Conservation (phyloP, 2,329 filamentous ascomycete genomes). For the Nannizzia gypsea region DNA sequence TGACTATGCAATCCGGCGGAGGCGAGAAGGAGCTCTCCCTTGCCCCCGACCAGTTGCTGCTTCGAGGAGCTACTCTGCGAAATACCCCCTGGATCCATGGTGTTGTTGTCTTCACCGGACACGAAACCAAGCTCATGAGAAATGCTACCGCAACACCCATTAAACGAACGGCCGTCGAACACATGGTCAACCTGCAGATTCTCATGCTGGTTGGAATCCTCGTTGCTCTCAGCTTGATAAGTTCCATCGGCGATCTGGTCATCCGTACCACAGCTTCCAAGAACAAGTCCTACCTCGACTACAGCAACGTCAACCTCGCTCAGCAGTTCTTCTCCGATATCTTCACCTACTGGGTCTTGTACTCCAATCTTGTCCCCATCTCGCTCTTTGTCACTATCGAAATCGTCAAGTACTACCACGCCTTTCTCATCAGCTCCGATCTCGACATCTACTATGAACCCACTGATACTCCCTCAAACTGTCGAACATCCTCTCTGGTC, state of each 20-base stretch:
- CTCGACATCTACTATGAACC: conserved; percentile 96
- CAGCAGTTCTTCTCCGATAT: conserved; percentile 85
- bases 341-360: conserved; percentile 96
- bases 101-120: conserved; percentile 89
- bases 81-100: conserved; percentile 98
- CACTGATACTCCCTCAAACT: conserved; percentile 89
- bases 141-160: conserved; percentile 96
- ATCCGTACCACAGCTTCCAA: conserved; percentile 53
- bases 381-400: conserved; percentile 97
- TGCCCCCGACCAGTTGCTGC: conserved; percentile 65
- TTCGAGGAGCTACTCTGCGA: conserved; percentile 83
- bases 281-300: conserved; percentile 60
- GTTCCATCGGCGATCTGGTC: conserved; percentile 81
- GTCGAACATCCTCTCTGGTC: conserved; percentile 87
- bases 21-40: conserved; percentile 86
- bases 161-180: conserved; percentile 92
- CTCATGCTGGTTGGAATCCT: conserved; percentile 79
- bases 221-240: conserved; percentile 71
- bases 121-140: conserved; percentile 97
- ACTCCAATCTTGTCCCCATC: conserved; percentile 91
- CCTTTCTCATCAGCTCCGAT: conserved; percentile 94
- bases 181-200: conserved; percentile 86
- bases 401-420: conserved; percentile 95
- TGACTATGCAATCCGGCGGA: conserved; percentile 81
- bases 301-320: conserved; percentile 54